Conservation (phyloP, 2,329 filamentous ascomycete species). For the Monosporascus sp. region DNA sequence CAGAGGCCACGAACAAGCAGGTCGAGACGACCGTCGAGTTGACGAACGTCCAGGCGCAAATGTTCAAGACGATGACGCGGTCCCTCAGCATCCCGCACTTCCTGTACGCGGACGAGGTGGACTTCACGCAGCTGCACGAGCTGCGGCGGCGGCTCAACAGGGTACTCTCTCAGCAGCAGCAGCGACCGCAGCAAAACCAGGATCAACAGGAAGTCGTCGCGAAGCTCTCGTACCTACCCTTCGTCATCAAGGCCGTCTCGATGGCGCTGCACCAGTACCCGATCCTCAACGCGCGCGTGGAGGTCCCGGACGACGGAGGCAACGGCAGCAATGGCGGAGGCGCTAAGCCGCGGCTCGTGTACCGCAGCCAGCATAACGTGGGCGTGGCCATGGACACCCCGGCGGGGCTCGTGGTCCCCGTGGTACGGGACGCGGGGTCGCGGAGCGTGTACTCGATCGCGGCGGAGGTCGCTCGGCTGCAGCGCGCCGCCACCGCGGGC, state of each 20-base stretch:
- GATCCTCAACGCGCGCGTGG: slow-evolving; percentile 80
- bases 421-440: slow-evolving; percentile 75
- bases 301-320: slow-evolving; percentile 38
- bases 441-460: slow-evolving; percentile 76
- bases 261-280: slow-evolving; percentile 77
- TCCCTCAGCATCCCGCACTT: slow-evolving; percentile 92
- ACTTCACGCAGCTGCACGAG: slow-evolving; percentile 68
- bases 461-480: slow-evolving; percentile 67
- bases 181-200: not conserved
- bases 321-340: slow-evolving; percentile 23
- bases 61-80: slow-evolving; percentile 97
- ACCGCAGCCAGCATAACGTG: slow-evolving; percentile 86
- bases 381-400: slow-evolving; percentile 95
- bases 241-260: slow-evolving; percentile 93
- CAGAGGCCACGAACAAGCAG: slow-evolving; percentile 43
- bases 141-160: slow-evolving; percentile 72
- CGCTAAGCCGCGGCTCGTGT: slow-evolving; percentile 67
- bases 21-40: slow-evolving; percentile 65
- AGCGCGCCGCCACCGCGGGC: slow-evolving; percentile 65
- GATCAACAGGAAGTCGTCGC: slow-evolving; percentile 40
- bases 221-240: slow-evolving; percentile 85
- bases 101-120: slow-evolving; percentile 85
- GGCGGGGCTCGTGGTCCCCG: slow-evolving; percentile 80
- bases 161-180: slow-evolving; percentile 37
- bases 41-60: slow-evolving; percentile 76